Base-by-base conservation (phyloP, 2,329 filamentous ascomycete genomes). In the Cytospora mali region DNA sequence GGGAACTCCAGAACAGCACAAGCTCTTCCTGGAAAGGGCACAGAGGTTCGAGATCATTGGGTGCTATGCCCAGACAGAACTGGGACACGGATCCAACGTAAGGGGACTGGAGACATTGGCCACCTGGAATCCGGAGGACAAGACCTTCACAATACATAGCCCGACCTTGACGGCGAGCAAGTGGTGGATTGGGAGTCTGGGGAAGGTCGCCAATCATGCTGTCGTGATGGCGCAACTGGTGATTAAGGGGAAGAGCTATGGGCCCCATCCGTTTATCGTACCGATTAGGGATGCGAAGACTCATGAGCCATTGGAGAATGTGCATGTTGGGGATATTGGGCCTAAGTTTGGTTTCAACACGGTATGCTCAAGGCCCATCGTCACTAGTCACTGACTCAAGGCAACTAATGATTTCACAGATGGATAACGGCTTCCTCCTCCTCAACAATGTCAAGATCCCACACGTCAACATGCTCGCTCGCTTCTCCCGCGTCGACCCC, bases 181-280 rank as follows among this genome's bases (percentile, higher is more conserved):
- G 72, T 94, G 90, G 90, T 93, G 91, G 91, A 92, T 92, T 69
- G 91, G 91, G 1, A 90, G 89, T 13, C 81, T 93, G 4, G 91
- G 90, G 57, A 83, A 88, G 69, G 88, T 88, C 3, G 90, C 91
- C 51, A 93, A 91, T 72, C 83, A 92, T 71, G 90, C 90, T 1
- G 86, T 91, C 2, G 89, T 93, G 4, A 92, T 93, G 82, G 90
- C 91, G 0, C 90, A 93, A 75, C 80, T 93, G 29, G 83, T 88
- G 66, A 82, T 92, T 65, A 77, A 80, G 64, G 89, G 88, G 68
- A 90, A 89, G 75, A 77, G 80, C 21, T 87, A 87, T 67, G 90
- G 91, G 0, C 90, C 90, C 42, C 90, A 93, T 70, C 89, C 90
- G 0, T 93, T 94, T 71, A 83, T 93, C 11, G 88, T 92, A 6